Evolutionary conservation across 257 asterid genomes (phyloP), one percentile per base, ranked within the genome.

Genomic region (Agastache rugosa): DNA sequence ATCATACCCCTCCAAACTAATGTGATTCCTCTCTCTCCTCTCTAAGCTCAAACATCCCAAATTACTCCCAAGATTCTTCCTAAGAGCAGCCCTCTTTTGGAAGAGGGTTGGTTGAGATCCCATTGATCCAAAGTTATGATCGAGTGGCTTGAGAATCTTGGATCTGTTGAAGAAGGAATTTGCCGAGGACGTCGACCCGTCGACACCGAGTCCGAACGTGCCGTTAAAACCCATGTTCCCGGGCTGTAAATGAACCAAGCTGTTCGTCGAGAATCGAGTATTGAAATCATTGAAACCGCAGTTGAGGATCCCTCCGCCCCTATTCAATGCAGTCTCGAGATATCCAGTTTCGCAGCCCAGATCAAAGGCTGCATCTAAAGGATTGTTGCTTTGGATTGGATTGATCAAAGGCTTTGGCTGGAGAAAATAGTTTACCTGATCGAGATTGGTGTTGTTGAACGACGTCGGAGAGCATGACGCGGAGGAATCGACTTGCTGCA

Each of bases 51-150:
- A 77, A 44, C 55, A 62, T 66, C 91, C 92, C 78, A 84, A 69
- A 74, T 79, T 81, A 60, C 78, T 66, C 9, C 75, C 85, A 23
- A 82, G 71, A 68, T 84, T 87, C 80, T 84, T 87, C 73, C 87
- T 85, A 19, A 87, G 87, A 2, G 98, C 96, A 73, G 98, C 97
- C 88, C 97, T 87, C 67, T 94, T 94, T 35, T 94, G 98, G 23
- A 94, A 94, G 31, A 94, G 89, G 25, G 98, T 94, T 0, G 99
- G 99, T 27, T 86, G 97, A 54, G 93, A 72, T 35, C 96, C 97
- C 75, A 66, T 55, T 37, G 94, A 75, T 75, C 93, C 59, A 35
- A 84, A 87, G 71, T 83, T 90, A 1, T 73, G 77, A 66, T 91
- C 96, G 17, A 93, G 93, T 6, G 98, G 98, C 78, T 94, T 92